phyloP scores from a whole-genome alignment of 2,329 filamentous ascomycete species.

The Harringtonia lauricola region DNA sequence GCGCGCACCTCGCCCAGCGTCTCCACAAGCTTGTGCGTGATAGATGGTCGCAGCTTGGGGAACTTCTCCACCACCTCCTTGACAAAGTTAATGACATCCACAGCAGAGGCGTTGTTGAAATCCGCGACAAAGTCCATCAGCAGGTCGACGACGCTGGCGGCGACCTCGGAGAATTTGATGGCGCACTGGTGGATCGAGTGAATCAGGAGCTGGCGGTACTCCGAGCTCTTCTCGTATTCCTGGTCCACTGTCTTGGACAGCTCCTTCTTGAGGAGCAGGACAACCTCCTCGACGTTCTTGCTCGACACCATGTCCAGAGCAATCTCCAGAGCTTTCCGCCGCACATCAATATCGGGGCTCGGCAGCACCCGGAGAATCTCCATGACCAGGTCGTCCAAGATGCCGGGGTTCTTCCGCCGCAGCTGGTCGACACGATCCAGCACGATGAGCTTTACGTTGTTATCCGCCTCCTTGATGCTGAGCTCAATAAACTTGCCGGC shows the following conservation, averaged over 20 bases:
- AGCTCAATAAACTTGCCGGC: slow-evolving; percentile 94
- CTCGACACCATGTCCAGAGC: slow-evolving; percentile 97
- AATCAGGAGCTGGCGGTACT: slow-evolving; percentile 90
- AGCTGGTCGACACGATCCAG: slow-evolving; percentile 77
- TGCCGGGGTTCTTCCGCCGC: slow-evolving; percentile 62
- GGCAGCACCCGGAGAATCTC: slow-evolving; percentile 91
- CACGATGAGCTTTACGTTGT: slow-evolving; percentile 98
- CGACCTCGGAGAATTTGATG: slow-evolving; percentile 98
- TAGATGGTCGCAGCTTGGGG: slow-evolving; percentile 75
- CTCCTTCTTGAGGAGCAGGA: slow-evolving; percentile 93
- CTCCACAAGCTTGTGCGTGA: slow-evolving; percentile 78
- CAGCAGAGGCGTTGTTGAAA: slow-evolving; percentile 92
- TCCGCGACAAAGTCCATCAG: slow-evolving; percentile 99
- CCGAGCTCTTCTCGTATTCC: slow-evolving; percentile 95
- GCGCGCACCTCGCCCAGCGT: slow-evolving; percentile 89
- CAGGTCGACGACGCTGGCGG: slow-evolving; percentile 88
- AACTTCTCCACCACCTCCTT: slow-evolving; percentile 99
- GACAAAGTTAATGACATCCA: slow-evolving; percentile 96
- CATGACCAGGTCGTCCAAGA: slow-evolving; percentile 92
- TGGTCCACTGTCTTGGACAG: slow-evolving; percentile 95
- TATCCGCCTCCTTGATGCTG: slow-evolving; percentile 94
- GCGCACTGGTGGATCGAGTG: slow-evolving; percentile 97
- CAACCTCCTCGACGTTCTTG: slow-evolving; percentile 97
- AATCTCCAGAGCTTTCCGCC: slow-evolving; percentile 80
- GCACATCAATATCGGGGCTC: slow-evolving; percentile 91